A percentile compares a stretch with the other conserved stretches of the same genome.
Conservation (phyloP, 257 asterid species). For the Solanum chiquidenum region DNA sequence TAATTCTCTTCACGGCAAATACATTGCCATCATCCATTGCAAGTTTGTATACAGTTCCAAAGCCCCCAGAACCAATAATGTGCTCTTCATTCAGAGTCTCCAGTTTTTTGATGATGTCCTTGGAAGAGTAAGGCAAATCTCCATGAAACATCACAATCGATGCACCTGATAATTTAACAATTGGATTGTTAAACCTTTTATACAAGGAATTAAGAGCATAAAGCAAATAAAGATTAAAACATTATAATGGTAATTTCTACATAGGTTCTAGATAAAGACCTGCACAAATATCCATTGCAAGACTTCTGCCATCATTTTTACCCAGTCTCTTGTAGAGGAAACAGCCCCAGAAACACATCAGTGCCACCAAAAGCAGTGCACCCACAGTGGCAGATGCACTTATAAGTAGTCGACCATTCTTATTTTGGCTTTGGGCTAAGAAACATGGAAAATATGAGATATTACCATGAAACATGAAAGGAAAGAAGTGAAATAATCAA, state of each 20-base stretch:
- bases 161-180: constrained; percentile 52
- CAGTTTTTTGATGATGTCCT: constrained; percentile 72
- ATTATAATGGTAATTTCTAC: neutral
- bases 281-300: constrained; percentile 75
- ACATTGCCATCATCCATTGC: constrained; percentile 87
- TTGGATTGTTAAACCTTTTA: neutral
- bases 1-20: constrained; percentile 78
- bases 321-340: constrained; percentile 73
- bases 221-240: neutral
- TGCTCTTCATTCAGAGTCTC: constrained; percentile 78
- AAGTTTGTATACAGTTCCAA: constrained; percentile 89
- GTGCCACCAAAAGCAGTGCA: constrained; percentile 83
- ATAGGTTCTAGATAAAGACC: constrained; percentile 39
- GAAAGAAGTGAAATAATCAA: neutral
- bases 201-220: neutral
- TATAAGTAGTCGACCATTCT: constrained; percentile 71
- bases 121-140: constrained; percentile 87
- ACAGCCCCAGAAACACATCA: constrained; percentile 97
- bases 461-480: neutral
- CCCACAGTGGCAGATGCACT: constrained; percentile 94
- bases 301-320: constrained; percentile 59
- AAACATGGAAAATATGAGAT: constrained; percentile 7
- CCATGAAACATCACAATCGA: constrained; percentile 94
- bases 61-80: constrained; percentile 85
- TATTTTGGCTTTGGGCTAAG: constrained; percentile 47